Conservation (phyloP, 352 stramenopile genomes). For the Phytophthora podocarpi region DNA sequence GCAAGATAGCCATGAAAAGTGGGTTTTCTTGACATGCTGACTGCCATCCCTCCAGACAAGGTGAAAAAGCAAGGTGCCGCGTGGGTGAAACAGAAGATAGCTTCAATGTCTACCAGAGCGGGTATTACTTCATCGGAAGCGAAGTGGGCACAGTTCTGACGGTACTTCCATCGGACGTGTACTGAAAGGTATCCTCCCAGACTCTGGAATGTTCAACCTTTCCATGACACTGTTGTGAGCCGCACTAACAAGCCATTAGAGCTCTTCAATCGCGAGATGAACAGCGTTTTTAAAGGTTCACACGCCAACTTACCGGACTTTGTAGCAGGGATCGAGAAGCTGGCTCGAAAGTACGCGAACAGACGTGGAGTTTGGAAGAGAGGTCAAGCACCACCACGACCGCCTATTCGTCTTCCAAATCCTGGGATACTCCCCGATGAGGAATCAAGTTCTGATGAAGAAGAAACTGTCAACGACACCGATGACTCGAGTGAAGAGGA, state of each 20-base stretch:
- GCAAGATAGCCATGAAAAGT: conserved; percentile 6
- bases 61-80: conserved; percentile 2
- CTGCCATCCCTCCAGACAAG: background rate
- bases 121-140: background rate
- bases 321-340: conserved; percentile 13
- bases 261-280: conserved; percentile 29
- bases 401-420: background rate
- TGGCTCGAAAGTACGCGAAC: background rate
- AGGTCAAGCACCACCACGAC: background rate
- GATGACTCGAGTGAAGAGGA: no score
- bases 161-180: conserved; percentile 1
- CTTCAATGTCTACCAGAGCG: background rate
- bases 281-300: conserved; percentile 7
- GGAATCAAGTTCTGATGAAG: no score
- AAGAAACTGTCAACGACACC: no score
- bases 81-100: conserved; percentile 3
- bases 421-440: background rate
- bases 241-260: conserved; percentile 28
- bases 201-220: conserved; percentile 7
- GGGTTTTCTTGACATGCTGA: conserved; percentile 19
- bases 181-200: background rate
- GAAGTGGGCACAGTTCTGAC: conserved; percentile 6
- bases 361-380: background rate
- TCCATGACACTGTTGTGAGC: background rate
- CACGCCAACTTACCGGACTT: conserved; percentile 22